A percentile compares a stretch with the other conserved stretches of the same genome.
Evolutionary conservation across 805 yeast species (phyloP).

Genomic region (Wickerhamomyces sydowiorum): DNA sequence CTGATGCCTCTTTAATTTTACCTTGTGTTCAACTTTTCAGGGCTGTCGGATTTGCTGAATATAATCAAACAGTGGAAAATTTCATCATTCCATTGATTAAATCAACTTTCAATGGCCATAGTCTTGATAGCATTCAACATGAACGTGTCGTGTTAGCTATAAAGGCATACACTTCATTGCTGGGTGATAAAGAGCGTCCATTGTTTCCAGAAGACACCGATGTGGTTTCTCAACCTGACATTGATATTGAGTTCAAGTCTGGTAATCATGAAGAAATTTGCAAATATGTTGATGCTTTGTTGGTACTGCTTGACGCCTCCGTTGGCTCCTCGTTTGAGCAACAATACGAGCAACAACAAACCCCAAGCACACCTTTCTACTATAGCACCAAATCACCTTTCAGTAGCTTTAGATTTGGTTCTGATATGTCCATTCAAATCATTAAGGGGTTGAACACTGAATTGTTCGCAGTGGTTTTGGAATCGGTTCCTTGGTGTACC

Average conservation of each 20-base stretch:
- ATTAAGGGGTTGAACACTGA: constrained; percentile 41
- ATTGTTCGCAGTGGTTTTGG: constrained; percentile 63
- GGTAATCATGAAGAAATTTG: constrained; percentile 67
- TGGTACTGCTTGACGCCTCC: constrained; percentile 54
- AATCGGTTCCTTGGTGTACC: constrained; percentile 68
- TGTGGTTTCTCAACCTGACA: constrained; percentile 25
- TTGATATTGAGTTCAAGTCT: constrained; percentile 23
- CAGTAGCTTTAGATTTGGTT: constrained; percentile 34
- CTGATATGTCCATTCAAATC: constrained; percentile 31
- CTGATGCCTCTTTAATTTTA: constrained; percentile 55
- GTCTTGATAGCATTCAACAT: constrained; percentile 56
- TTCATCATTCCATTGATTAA: constrained; percentile 66
- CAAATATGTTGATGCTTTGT: constrained; percentile 44
- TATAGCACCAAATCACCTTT: constrained; percentile 28
- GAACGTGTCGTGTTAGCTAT: constrained; percentile 70
- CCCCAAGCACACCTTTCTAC: constrained; percentile 30
- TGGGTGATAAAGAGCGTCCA: constrained; percentile 66
- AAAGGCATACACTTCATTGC: constrained; percentile 63
- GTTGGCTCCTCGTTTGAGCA: constrained; percentile 42
- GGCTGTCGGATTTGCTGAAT: constrained; percentile 70
- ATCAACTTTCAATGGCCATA: constrained; percentile 49
- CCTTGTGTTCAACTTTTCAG: constrained; percentile 72
- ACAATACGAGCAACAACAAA: constrained; percentile 28
- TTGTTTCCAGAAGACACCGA: constrained; percentile 57
- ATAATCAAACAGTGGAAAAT: constrained; percentile 75